Evolutionary conservation across 805 yeast species (phyloP).

Genomic region (Barnettozyma wickerhamii): DNA sequence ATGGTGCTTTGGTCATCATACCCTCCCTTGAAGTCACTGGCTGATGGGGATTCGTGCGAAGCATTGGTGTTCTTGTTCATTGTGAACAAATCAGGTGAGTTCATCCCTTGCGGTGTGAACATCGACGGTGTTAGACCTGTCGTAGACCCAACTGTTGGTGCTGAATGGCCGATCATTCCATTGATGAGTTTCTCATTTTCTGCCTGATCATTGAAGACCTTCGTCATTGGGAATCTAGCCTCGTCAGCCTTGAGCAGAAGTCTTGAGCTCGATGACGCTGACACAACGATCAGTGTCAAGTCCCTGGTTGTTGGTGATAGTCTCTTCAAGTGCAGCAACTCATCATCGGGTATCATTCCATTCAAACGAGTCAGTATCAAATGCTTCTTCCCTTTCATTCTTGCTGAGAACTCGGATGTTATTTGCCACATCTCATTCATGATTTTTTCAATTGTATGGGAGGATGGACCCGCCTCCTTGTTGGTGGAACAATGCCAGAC

Average conservation of each 20-base stretch:
- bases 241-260: slow-evolving; percentile 30
- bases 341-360: slow-evolving; percentile 78
- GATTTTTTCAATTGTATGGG: slow-evolving; percentile 43
- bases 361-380: slow-evolving; percentile 66
- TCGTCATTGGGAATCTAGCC: slow-evolving; percentile 31
- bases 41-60: slow-evolving; percentile 19
- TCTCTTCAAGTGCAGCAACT: slow-evolving; percentile 73
- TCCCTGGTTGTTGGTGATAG: slow-evolving; percentile 53
- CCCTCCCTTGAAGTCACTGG: neutral
- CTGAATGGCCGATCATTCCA: slow-evolving; percentile 8
- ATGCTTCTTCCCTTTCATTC: slow-evolving; percentile 41
- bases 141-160: slow-evolving; percentile 25
- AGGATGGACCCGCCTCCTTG: slow-evolving; percentile 18
- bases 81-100: slow-evolving; percentile 26
- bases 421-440: slow-evolving; percentile 65
- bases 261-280: slow-evolving; percentile 60
- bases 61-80: slow-evolving; percentile 7
- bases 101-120: slow-evolving; percentile 24
- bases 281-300: slow-evolving; percentile 61
- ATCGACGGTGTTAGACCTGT: slow-evolving; percentile 26
- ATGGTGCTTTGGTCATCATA: slow-evolving; percentile 23
- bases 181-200: slow-evolving; percentile 11
- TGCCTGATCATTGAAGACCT: slow-evolving; percentile 24
- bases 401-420: slow-evolving; percentile 41
- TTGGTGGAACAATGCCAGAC: slow-evolving; percentile 52